Percentiles rank a stretch among this genome's conserved stretches.
Conservation (phyloP, 1,284 basidiomycete species). For the Ganoderma sp. region DNA sequence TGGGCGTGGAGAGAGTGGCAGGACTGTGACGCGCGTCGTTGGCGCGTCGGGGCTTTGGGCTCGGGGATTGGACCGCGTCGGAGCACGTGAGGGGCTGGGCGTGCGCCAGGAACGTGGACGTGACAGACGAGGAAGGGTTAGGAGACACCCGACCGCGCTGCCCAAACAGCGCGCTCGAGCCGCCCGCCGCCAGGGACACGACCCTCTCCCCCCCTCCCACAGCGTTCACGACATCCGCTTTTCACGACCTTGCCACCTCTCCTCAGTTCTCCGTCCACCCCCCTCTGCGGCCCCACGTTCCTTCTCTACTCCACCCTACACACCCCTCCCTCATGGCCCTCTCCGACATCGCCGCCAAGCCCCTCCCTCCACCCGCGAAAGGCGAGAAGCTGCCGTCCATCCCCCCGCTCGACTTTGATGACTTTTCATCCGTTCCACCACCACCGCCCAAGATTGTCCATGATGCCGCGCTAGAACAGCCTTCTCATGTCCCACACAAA, state of each 20-base stretch:
- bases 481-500: constrained; percentile 23
- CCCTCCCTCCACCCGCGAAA: constrained; percentile 40
- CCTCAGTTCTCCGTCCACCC: not conserved
- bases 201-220: not conserved
- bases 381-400: constrained; percentile 46
- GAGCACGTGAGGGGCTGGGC: constrained; percentile 21
- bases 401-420: constrained; percentile 40
- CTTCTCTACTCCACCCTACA: constrained; percentile 13
- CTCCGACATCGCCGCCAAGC: constrained; percentile 35
- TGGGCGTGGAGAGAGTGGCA: not conserved
- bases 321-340: constrained; percentile 25
- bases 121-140: not conserved
- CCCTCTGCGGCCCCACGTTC: constrained; percentile 23
- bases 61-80: constrained; percentile 23
- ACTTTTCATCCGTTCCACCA: constrained; percentile 39
- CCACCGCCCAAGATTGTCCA: constrained; percentile 46
- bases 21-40: constrained; percentile 11
- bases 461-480: constrained; percentile 25
- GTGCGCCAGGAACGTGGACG: constrained; percentile 5
- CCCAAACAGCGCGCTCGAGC: constrained; percentile 3
- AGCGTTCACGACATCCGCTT: constrained; percentile 5
- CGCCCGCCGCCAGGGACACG: constrained; percentile 5
- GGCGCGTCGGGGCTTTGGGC: not conserved
- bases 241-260: constrained; percentile 10
- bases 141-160: not conserved